phyloP scores from a whole-genome alignment of 2,329 filamentous ascomycete species.

The Phoma sp. region DNA sequence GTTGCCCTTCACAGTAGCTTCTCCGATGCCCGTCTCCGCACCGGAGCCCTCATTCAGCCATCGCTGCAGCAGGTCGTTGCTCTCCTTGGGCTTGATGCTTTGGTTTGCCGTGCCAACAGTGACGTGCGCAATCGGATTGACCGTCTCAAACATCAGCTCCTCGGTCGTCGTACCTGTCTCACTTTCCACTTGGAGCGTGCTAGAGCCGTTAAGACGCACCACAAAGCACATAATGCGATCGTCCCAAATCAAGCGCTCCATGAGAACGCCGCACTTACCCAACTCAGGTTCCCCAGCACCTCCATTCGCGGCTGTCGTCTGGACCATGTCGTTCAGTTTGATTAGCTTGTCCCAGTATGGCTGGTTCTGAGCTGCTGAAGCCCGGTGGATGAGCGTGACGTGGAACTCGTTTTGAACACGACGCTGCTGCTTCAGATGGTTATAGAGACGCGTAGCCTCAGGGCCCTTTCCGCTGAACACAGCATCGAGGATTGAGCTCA shows the following conservation, averaged over 20 bases:
- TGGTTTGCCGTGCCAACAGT: conserved; percentile 82
- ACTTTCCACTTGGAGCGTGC: conserved; percentile 26
- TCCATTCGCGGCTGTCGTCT: conserved; percentile 42
- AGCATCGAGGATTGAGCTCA: conserved; percentile 68
- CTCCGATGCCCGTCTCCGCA: conserved; percentile 60
- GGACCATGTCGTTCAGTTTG: conserved; percentile 58
- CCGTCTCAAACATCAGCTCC: conserved; percentile 62
- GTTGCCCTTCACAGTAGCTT: conserved; percentile 60
- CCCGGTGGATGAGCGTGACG: conserved; percentile 89
- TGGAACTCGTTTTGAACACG: conserved; percentile 89
- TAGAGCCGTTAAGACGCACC: conserved; percentile 61
- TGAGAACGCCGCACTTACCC: conserved; percentile 68
- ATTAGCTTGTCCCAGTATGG: conserved; percentile 78
- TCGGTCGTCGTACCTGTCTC: conserved; percentile 51
- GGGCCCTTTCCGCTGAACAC: conserved; percentile 67
- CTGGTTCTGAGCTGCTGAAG: conserved; percentile 64
- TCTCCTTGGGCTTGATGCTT: conserved; percentile 88
- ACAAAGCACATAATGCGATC: conserved; percentile 89
- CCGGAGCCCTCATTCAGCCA: conserved; percentile 72
- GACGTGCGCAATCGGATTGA: conserved; percentile 82
- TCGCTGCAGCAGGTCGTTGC: conserved; percentile 78
- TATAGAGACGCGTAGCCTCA: conserved; percentile 71
- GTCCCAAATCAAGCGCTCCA: conserved; percentile 79
- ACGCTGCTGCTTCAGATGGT: conserved; percentile 72
- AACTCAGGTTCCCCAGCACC: conserved; percentile 59